Base-by-base conservation (phyloP, 441 rosid genomes). In the Theobroma grandiflorum region DNA sequence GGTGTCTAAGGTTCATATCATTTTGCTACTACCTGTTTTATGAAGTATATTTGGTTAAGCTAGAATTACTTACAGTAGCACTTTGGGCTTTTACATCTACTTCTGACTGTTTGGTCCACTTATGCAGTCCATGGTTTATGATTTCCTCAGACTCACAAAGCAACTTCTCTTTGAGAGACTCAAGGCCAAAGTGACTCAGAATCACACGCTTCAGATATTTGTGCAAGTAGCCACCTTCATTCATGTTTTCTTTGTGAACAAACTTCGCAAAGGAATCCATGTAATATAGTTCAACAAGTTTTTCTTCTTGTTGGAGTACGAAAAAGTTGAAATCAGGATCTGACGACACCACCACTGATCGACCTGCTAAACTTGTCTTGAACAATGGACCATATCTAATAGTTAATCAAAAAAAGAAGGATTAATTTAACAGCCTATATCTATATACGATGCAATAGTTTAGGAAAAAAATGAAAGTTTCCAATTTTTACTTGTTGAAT, bases 231-330 rank as follows among this genome's bases (percentile, higher is more conserved):
- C 89, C 87, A 33, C 35, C 35, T 11, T 63, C 49, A 66, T 59
- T 63, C 71, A 59, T 59, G 43, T 73, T 66, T 53, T 79, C 78
- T 59, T 74, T 82, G 18, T 77, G 82, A 18, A 79, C 35, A 26
- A 85, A 77, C 70, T 83, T 83, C 8, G 84, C 84, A 45, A 81
- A 78, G 72, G 72, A 42, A 67, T 67, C 72, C 33, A 67, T n/a
- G 72, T 67, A 67, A 50, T 52, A 67, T 16, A 67, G 0, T 52
- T 67, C 72, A 67, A 67, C 72, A 4, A 42, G 52, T 67, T 67
- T 67, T 4, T 52, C 72, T 42, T 67, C 72, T 42, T 67, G 72
- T 42, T 42, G 50, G 22, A 67, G 42, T 52, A 67, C 9, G 33
- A 67, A 67, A 20, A 20, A 2, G 16, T 67, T 67, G 72, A 67